Conservation (phyloP, 2,329 filamentous ascomycete genomes). For the Metarhizium anisopliae region DNA sequence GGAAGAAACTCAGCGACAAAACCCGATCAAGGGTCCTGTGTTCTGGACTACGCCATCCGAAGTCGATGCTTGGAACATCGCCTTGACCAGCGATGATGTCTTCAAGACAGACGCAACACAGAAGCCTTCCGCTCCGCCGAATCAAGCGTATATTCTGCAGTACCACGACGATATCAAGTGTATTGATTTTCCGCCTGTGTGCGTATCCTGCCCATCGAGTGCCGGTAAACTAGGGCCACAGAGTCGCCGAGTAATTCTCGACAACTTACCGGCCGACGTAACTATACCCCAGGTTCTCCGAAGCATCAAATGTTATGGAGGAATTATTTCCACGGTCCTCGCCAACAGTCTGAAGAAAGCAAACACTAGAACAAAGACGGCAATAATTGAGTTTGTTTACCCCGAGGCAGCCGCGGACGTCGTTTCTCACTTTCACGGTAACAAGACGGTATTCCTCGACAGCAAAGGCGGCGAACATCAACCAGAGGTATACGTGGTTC, state of each 20-base stretch:
- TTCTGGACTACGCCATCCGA: background rate
- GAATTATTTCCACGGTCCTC: slow-evolving; percentile 6
- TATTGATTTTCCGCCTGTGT: slow-evolving; percentile 1
- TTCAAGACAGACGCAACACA: background rate
- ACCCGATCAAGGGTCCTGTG: background rate
- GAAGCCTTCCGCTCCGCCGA: background rate
- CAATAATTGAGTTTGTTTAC: slow-evolving; percentile 14
- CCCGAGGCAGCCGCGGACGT: background rate
- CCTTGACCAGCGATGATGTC: background rate
- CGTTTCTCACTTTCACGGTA: background rate
- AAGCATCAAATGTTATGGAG: slow-evolving; percentile 10
- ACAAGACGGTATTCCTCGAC: background rate
- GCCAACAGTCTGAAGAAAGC: background rate
- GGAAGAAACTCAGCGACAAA: background rate
- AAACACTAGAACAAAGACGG: background rate
- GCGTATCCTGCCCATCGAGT: background rate
- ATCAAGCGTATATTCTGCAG: background rate
- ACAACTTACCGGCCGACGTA: slow-evolving; percentile 11
- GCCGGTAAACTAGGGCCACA: background rate
- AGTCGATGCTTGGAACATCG: background rate
- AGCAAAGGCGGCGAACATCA: background rate
- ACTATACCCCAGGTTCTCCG: slow-evolving; percentile 11
- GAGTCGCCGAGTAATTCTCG: slow-evolving; percentile 15
- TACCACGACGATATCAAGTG: slow-evolving; percentile 6
- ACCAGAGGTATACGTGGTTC: slow-evolving; percentile 5